These are phyloP conservation scores for Chrysosporium queenslandicum DNA, from an alignment of 2,329 filamentous ascomycete genomes.

Conservation along the genomic window DNA sequence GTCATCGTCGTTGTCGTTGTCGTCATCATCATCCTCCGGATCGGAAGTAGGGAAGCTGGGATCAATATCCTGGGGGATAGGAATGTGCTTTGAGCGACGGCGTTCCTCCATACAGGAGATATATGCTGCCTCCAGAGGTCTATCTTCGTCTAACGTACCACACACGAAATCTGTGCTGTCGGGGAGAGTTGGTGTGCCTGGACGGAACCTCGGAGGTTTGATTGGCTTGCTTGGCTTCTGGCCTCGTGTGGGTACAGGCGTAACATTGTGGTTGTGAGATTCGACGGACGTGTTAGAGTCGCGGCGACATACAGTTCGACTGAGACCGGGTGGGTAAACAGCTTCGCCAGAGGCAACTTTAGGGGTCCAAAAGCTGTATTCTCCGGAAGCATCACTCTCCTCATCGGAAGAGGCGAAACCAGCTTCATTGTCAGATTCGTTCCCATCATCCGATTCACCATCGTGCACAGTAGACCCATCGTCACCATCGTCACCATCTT, in stretches of 20 bases:
- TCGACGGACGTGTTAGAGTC: constrained; percentile 47
- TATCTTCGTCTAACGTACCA: constrained; percentile 90
- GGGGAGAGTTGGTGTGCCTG: constrained; percentile 69
- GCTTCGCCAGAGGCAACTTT: constrained; percentile 30
- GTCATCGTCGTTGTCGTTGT: constrained; percentile 54
- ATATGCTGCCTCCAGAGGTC: constrained; percentile 88
- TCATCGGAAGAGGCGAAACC: constrained; percentile 62
- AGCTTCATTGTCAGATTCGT: constrained; percentile 69
- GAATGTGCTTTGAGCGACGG: constrained; percentile 67
- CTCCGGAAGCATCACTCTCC: constrained; percentile 54
- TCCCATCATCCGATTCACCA: constrained; percentile 47
- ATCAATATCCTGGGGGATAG: constrained; percentile 92
- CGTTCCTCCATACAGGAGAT: constrained; percentile 72
- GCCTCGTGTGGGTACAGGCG: constrained; percentile 23
- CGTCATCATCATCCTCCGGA: constrained; percentile 72
- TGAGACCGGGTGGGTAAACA: constrained; percentile 37
- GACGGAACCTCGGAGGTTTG: constrained; percentile 48
- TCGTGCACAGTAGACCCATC: constrained; percentile 39
- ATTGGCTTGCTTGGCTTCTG: constrained; percentile 28
- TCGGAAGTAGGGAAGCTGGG: constrained; percentile 95
- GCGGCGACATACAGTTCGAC: constrained; percentile 38
- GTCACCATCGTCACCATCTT: constrained; percentile 35
- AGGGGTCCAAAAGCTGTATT: constrained; percentile 55
- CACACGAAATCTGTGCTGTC: constrained; percentile 99
- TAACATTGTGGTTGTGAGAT: constrained; percentile 28